Evolutionary conservation across 2,329 filamentous ascomycete species (phyloP).

Genomic region (Epichloe scottii): DNA sequence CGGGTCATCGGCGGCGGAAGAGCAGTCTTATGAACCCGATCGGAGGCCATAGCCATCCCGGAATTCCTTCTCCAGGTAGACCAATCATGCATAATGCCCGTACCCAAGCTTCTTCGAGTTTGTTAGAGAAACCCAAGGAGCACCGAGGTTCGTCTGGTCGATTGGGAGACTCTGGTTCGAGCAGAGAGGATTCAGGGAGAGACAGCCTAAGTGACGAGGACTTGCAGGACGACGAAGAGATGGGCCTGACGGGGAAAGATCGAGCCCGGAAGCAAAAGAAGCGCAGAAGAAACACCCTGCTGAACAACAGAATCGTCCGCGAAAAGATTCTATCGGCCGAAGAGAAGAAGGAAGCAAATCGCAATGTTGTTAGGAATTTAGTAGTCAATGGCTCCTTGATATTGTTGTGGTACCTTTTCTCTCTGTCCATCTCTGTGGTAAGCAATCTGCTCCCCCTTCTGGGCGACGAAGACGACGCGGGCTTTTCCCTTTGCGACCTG

Average conservation of each 20-base stretch:
- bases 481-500: background rate
- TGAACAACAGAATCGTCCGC: slow-evolving; percentile 57
- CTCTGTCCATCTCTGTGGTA: slow-evolving; percentile 82
- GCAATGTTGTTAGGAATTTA: slow-evolving; percentile 55
- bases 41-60: slow-evolving; percentile 11
- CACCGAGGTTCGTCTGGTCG: slow-evolving; percentile 12
- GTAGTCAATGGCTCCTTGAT: slow-evolving; percentile 73
- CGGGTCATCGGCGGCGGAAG: slow-evolving; percentile 41
- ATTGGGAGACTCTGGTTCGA: slow-evolving; percentile 1
- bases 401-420: slow-evolving; percentile 79
- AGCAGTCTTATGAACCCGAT: slow-evolving; percentile 38
- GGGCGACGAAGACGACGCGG: background rate
- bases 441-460: slow-evolving; percentile 21
- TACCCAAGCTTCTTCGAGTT: slow-evolving; percentile 9
- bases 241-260: slow-evolving; percentile 66
- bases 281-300: slow-evolving; percentile 51
- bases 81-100: slow-evolving; percentile 5
- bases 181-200: slow-evolving; percentile 25
- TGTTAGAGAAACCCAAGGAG: slow-evolving; percentile 32
- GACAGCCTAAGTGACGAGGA: slow-evolving; percentile 59
- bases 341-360: slow-evolving; percentile 65
- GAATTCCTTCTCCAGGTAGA: slow-evolving; percentile 11
- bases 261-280: slow-evolving; percentile 54
- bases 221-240: slow-evolving; percentile 77
- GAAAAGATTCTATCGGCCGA: slow-evolving; percentile 50